Evolutionary conservation across 257 asterid genomes (phyloP), one percentile per base, ranked within the genome.

Genomic region (Knoxia roxburghii): DNA sequence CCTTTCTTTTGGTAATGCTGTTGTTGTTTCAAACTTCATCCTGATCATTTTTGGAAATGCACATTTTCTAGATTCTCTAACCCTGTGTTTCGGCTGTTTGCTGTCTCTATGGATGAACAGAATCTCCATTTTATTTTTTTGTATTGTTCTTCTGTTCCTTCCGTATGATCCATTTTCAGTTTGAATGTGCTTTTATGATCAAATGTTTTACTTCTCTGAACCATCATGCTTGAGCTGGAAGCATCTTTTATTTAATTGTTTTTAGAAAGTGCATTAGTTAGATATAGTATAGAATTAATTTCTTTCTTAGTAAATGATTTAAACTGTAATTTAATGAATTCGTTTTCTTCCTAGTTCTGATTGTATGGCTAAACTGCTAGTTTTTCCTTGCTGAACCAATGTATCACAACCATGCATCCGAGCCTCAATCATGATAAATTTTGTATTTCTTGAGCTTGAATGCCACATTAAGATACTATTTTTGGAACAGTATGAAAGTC

Each of bases 31-130:
- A 10, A 30, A 49, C 17, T 46, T 46, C 57, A 4, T 0, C n/a
- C 12, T 5, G 69, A 24, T 57, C 32, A 21, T 32, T 70, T 39
- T 64, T 57, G 69, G 59, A 68, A 61, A 68, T 62, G 57, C 57
- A 62, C 72, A 67, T 64, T 62, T 71, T 69, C 76, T 68, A 65
- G 70, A 72, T 79, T 59, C 35, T 37, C 45, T 68, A 72, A 61
- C 53, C 64, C 8, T 69, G 9, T 40, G 48, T 45, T 37, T 75
- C 29, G 23, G 67, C 67, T 73, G 26, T 56, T 69, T 75, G 52
- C 74, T 79, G 72, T 72, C 71, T 59, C 10, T 54, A 7, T 57
- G 40, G 60, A 65, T 61, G 62, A 60, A 17, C 4, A 32, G 27
- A 27, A 10, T 23, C 29, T 32, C 49, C 43, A 69, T 48, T 55